Percentiles rank a stretch among this genome's conserved stretches.
Evolutionary conservation across 2,329 filamentous ascomycete species (phyloP).

Genomic region (Bisporella sp.): DNA sequence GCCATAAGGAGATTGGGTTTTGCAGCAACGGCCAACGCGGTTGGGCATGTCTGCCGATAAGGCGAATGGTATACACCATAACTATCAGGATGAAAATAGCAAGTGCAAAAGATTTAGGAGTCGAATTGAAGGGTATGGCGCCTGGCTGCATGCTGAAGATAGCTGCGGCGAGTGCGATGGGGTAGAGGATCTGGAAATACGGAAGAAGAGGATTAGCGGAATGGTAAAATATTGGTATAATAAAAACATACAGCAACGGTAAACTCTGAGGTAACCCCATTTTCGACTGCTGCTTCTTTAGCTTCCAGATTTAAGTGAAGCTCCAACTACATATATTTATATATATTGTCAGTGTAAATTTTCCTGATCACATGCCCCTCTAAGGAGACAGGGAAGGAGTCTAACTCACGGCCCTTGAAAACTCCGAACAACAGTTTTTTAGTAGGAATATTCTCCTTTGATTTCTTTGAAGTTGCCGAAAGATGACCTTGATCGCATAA

Average conservation of each 20-base stretch:
- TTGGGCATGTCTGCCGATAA: background rate
- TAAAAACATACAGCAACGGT: conserved; percentile 2
- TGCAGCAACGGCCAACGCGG: background rate
- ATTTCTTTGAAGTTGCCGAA: background rate
- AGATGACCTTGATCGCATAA: background rate
- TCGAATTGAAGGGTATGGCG: conserved; percentile 2
- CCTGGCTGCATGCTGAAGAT: conserved; percentile 6
- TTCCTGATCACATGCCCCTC: background rate
- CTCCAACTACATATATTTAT: conserved; percentile 1
- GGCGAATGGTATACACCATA: conserved; percentile 1
- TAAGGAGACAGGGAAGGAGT: background rate
- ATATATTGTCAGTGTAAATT: background rate
- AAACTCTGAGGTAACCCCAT: conserved; percentile 1
- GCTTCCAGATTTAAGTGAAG: conserved; percentile 3
- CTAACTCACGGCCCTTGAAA: conserved; percentile 1
- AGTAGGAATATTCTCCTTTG: background rate
- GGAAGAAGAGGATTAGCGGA: background rate
- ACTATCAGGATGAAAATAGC: background rate
- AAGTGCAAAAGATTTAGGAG: conserved; percentile 1
- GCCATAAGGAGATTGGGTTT: background rate
- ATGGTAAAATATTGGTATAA: too few species aligned
- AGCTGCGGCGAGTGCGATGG: conserved; percentile 2
- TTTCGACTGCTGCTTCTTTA: conserved; percentile 4
- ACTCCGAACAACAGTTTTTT: conserved; percentile 1
- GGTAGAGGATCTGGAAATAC: conserved; percentile 3